Base-by-base conservation (phyloP, 208 protist genomes). In the Leishmania braziliensis region DNA sequence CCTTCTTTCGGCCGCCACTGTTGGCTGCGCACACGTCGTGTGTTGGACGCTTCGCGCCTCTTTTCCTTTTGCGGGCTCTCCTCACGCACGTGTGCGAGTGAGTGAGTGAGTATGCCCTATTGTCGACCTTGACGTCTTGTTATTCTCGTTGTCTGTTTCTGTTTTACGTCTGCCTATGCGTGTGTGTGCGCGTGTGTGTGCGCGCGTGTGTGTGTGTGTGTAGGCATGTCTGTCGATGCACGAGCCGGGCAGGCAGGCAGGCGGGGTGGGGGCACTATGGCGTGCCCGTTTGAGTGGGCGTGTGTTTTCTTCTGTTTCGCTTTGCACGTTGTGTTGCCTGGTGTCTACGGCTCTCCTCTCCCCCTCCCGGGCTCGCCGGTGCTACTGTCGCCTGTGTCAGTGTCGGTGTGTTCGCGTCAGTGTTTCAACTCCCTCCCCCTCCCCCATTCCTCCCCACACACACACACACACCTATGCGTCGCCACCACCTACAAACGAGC, bases 291-390 rank as follows among this genome's bases (percentile, higher is more conserved):
- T 75, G 29, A 63, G 46, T 81, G 29, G 63, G 39, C 66, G 54
- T 82, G 71, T 60, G 48, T 65, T 26, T 77, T 78, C 9, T 36
- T 83, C 79, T 72, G 70, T 73, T 65, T 69, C 69, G 51, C 56
- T 36, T 60, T 29, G 54, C 26, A 3, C 29, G 70, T 80, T 73
- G 74, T 54, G 5, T 51, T 76, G 51, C n/a, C 60, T 80, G n/a
- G 39, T 48, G 8, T 50, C 18, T 12, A 9, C 18, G 33, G 8
- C 39, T 14, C 5, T n/a, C 39, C 66, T 39, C 66, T 39, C 16
- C 29, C 43, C 39, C 18, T 23, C 46, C 66, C 43, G 4, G 12
- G n/a, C 29, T 63, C 43, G 43, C 43, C 43, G 43, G 43, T 46
- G 43, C 43, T 46, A 46, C 43, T 0, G 43, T 46, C 3, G 53